These are phyloP conservation scores for Sungouiozyma ichnusensis DNA, from an alignment of 805 yeast genomes.

Conservation along the genomic window DNA sequence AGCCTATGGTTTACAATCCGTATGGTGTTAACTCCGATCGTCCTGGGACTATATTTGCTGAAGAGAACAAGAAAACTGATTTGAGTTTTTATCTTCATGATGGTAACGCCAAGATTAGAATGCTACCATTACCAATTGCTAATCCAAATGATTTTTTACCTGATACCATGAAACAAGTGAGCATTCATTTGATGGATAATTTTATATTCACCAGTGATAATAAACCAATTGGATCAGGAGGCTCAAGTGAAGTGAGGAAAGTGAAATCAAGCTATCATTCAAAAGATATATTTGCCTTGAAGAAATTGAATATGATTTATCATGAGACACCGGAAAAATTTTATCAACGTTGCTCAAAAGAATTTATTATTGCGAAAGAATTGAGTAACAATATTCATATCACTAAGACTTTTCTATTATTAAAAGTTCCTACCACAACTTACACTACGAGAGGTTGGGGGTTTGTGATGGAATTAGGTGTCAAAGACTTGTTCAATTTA, in stretches of 20 bases:
- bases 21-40: slow-evolving; percentile 34
- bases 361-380: slow-evolving; percentile 49
- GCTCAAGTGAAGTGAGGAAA: slow-evolving; percentile 56
- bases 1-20: slow-evolving; percentile 49
- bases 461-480: slow-evolving; percentile 54
- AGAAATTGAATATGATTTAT: slow-evolving; percentile 49
- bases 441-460: slow-evolving; percentile 67
- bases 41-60: slow-evolving; percentile 9
- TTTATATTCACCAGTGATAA: slow-evolving; percentile 39
- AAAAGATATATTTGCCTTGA: slow-evolving; percentile 50
- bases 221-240: slow-evolving; percentile 60
- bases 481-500: slow-evolving; percentile 51
- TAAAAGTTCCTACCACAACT: slow-evolving; percentile 48
- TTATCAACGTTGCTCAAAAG: slow-evolving; percentile 54
- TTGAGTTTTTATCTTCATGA: slow-evolving; percentile 27
- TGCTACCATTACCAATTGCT: slow-evolving; percentile 51
- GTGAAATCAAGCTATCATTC: slow-evolving; percentile 29
- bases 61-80: slow-evolving; percentile 11
- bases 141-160: slow-evolving; percentile 59
- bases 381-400: slow-evolving; percentile 50
- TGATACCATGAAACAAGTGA: slow-evolving; percentile 37
- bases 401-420: slow-evolving; percentile 42
- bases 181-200: slow-evolving; percentile 42
- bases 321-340: slow-evolving; percentile 58
- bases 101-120: slow-evolving; percentile 33